These are phyloP conservation scores for Syzygium malaccense DNA, from an alignment of 441 rosid genomes.

Conservation along the genomic window DNA sequence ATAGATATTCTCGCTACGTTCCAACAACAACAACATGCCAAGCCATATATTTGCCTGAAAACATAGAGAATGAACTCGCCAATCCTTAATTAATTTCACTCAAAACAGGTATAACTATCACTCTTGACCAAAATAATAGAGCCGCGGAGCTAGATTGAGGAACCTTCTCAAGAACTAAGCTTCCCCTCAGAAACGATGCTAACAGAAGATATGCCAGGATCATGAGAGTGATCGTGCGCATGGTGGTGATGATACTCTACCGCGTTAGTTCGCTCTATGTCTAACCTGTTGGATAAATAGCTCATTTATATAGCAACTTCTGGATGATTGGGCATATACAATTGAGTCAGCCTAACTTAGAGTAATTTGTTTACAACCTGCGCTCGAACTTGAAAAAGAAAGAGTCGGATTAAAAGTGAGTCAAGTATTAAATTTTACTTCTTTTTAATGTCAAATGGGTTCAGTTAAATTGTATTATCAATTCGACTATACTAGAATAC, in stretches of 20 bases:
- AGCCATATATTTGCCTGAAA: conserved; percentile 95
- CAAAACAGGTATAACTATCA: neutral
- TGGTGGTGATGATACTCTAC: conserved; percentile 66
- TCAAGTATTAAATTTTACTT: neutral
- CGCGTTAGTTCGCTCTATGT: neutral
- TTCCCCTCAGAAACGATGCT: conserved; percentile 89
- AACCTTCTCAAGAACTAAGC: conserved; percentile 96
- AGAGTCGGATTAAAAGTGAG: neutral
- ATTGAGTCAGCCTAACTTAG: neutral
- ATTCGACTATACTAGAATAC: neutral
- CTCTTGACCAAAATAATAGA: neutral
- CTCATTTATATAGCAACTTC: neutral
- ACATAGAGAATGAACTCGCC: neutral
- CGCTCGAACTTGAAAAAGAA: neutral
- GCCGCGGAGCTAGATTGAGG: neutral
- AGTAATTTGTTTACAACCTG: neutral
- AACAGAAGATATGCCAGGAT: conserved; percentile 91
- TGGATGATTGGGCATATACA: neutral
- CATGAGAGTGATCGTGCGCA: conserved; percentile 85
- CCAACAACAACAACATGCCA: conserved; percentile 65
- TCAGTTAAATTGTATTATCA: neutral
- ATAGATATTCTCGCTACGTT: conserved; percentile 79
- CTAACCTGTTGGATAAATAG: neutral
- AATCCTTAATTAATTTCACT: neutral
- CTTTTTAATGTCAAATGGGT: neutral